Conservation (phyloP, 2,329 filamentous ascomycete species). For the Ophiocordyceps camponoti-floridani region DNA sequence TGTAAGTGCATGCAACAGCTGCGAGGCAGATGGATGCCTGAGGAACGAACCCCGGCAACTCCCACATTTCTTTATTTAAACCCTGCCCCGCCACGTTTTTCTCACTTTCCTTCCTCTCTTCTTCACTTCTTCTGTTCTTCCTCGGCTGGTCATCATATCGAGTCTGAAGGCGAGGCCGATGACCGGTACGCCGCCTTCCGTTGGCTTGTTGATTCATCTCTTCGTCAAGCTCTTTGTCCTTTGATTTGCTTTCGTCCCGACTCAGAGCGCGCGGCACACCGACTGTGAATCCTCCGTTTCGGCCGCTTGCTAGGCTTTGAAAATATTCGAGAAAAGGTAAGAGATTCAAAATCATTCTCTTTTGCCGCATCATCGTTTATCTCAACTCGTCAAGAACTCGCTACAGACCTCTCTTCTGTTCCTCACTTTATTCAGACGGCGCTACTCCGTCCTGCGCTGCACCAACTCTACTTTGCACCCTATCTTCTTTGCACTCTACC, state of each 20-base stretch:
- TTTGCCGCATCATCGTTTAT: neutral
- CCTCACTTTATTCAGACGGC: neutral
- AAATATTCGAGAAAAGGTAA: neutral
- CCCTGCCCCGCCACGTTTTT: neutral
- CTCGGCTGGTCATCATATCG: neutral
- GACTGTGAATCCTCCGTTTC: neutral
- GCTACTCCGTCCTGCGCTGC: neutral
- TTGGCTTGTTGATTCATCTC: neutral
- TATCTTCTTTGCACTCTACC: neutral
- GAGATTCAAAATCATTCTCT: neutral
- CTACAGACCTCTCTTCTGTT: neutral
- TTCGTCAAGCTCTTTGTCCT: neutral
- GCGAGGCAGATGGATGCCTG: neutral
- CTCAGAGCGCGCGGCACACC: neutral
- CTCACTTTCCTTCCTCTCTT: neutral
- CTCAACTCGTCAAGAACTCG: too few species aligned
- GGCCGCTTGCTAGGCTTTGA: neutral
- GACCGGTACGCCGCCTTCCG: neutral
- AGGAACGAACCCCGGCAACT: neutral
- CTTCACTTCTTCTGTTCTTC: neutral
- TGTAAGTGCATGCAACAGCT: neutral
- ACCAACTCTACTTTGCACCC: too few species aligned
- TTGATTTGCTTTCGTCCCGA: neutral
- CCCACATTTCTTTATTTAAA: neutral
- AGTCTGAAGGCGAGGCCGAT: neutral